Conservation (phyloP, 768 basidiomycete genomes). For the Paxillus involutus region DNA sequence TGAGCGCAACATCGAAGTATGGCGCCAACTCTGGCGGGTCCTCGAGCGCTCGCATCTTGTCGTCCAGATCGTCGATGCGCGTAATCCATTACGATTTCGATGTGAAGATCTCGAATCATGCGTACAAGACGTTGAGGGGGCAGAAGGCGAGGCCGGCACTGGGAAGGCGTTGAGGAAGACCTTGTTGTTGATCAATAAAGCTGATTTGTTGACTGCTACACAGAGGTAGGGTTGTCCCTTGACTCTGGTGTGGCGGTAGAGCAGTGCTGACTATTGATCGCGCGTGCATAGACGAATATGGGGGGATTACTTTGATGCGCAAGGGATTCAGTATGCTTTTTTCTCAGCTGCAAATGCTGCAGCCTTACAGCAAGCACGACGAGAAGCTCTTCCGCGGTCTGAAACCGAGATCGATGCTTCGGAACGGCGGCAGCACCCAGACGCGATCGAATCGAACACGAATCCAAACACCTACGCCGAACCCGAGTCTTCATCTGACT, state of each 20-base stretch:
- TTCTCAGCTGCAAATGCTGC: slow-evolving; percentile 90
- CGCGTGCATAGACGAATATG: slow-evolving; percentile 60
- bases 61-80: slow-evolving; percentile 94
- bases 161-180: slow-evolving; percentile 71
- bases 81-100: slow-evolving; percentile 90
- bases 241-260: not conserved
- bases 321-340: slow-evolving; percentile 80
- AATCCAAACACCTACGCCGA: slow-evolving; percentile 4
- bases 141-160: slow-evolving; percentile 78
- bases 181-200: slow-evolving; percentile 91
- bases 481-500: slow-evolving; percentile 33
- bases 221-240: slow-evolving; percentile 64
- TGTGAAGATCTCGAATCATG: slow-evolving; percentile 91
- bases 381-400: slow-evolving; percentile 39
- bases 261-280: not conserved
- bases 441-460: not conserved
- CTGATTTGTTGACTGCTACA: slow-evolving; percentile 82
- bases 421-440: slow-evolving; percentile 1
- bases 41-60: slow-evolving; percentile 92
- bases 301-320: slow-evolving; percentile 88
- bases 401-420: slow-evolving; percentile 21
- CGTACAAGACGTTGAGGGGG: slow-evolving; percentile 79
- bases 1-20: slow-evolving; percentile 96
- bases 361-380: slow-evolving; percentile 75
- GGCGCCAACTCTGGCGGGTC: slow-evolving; percentile 98